Evolutionary conservation across 2,329 filamentous ascomycete genomes (phyloP), one percentile per base, ranked within the genome.

Genomic region (Trichoderma sp.): DNA sequence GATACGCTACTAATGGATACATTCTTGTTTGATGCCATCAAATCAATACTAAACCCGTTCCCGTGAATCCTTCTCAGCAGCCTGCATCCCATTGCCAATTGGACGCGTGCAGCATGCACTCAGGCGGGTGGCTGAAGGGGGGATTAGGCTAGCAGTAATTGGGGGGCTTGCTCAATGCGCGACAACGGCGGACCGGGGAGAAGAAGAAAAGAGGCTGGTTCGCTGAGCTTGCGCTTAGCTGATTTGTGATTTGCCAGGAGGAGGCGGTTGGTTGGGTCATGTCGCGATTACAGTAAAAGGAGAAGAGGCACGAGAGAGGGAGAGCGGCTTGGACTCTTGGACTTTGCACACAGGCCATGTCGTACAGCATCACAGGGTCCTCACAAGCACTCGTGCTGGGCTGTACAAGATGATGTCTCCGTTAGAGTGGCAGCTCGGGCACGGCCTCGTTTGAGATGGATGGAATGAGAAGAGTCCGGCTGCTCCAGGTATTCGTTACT

Each of bases 121-220:
- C 24, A 67, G 41, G 69, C 69, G 33, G 69, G 69, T 73, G 69
- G 69, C 69, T 63, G 69, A 65, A 69, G 66, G 66, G 50, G 29
- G 29, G 45, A 31, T 35, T 24, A 16, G 53, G 69, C 69, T 72
- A 72, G 69, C 69, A 75, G 41, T 68, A 69, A 75, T 69, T 67
- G 65, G 65, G 73, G 64, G 67, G 66, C 60, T 60, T 60, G 59
- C 29, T 75, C 66, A 75, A 75, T 75, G 74, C 74, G 73, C 59
- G 73, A 75, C 73, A 71, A 75, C 66, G 65, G 67, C 67, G 62
- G 66, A 75, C 66, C 56, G 45, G 74, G 66, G 65, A 59, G 66
- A 53, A 45, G 14, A 45, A 24, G n/a, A 41, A 41, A 18, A 41
- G 38, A 59, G 50, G 60, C 59, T 71, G 74, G 74, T 71, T 75